Evolutionary conservation across 495 filamentous ascomycete species (phyloP).

Genomic region (Beverwykella pulmonaria): DNA sequence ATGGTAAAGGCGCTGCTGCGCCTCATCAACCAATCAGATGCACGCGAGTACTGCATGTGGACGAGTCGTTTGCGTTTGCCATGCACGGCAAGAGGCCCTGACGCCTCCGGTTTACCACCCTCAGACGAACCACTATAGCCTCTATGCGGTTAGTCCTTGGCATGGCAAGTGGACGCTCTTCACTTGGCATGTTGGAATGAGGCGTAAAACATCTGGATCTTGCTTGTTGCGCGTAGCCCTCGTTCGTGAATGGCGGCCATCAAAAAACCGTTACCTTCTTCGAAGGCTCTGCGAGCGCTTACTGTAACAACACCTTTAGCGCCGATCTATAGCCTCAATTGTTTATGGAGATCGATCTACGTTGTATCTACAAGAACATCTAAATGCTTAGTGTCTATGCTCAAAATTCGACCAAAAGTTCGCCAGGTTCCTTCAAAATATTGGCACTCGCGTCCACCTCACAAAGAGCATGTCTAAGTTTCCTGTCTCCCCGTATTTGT

Average conservation of each 20-base stretch:
- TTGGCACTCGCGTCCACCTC: not conserved
- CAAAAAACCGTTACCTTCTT: not conserved
- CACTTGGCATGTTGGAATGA: not conserved
- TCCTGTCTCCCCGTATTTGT: not conserved
- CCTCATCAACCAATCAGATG: too few relatives aligned
- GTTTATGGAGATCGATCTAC: too few relatives aligned
- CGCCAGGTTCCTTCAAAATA: not conserved
- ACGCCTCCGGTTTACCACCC: too few relatives aligned
- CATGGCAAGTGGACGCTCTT: not conserved
- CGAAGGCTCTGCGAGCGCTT: not conserved
- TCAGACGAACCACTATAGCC: too few relatives aligned
- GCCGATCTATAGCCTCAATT: not conserved
- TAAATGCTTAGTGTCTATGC: too few relatives aligned
- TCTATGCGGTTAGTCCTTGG: too few relatives aligned
- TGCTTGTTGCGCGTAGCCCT: not conserved
- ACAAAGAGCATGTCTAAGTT: conserved; percentile 1
- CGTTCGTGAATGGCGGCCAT: not conserved
- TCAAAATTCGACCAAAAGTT: not conserved
- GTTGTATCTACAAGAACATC: too few relatives aligned
- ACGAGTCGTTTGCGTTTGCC: too few relatives aligned
- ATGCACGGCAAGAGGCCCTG: too few relatives aligned
- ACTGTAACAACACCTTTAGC: not conserved
- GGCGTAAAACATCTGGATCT: not conserved
- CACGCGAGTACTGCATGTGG: too few relatives aligned
- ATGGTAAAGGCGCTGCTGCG: too few relatives aligned